These are phyloP conservation scores for Rhizopogon vinicolor DNA, from an alignment of 768 basidiomycete species.

Conservation along the genomic window DNA sequence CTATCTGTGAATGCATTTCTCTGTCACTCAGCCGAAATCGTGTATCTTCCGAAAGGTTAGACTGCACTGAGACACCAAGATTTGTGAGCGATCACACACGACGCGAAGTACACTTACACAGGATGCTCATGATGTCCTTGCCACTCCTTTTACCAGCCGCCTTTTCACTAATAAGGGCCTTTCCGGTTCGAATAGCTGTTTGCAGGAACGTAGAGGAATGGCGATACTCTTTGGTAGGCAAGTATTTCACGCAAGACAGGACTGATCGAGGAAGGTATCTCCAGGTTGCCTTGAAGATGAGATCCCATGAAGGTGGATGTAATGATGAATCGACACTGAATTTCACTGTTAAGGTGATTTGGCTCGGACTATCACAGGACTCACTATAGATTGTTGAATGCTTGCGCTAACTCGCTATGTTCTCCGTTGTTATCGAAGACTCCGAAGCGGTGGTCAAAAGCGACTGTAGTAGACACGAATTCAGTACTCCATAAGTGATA, in stretches of 20 bases:
- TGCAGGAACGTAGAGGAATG: constrained; percentile 21
- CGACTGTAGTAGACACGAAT: constrained; percentile 7
- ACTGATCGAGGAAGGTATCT: constrained; percentile 20
- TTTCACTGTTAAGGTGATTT: not conserved
- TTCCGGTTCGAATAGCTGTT: constrained; percentile 18
- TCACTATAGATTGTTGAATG: constrained; percentile 15
- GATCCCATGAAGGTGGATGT: constrained; percentile 15
- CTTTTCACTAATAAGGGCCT: constrained; percentile 18
- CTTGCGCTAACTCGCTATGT: constrained; percentile 9
- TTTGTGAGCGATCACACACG: not conserved
- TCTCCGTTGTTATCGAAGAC: constrained; percentile 8
- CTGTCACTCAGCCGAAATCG: constrained; percentile 21
- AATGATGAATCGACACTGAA: constrained; percentile 19
- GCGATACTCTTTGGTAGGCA: constrained; percentile 22
- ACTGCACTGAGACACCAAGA: constrained; percentile 17
- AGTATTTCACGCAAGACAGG: constrained; percentile 19
- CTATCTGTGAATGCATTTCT: constrained; percentile 30
- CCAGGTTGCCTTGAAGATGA: constrained; percentile 25
- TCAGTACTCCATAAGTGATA: not conserved
- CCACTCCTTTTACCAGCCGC: constrained; percentile 14
- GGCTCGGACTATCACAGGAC: not conserved
- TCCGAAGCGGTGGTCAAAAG: constrained; percentile 20
- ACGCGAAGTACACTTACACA: constrained; percentile 12
- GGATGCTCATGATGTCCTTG: constrained; percentile 30
- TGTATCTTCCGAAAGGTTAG: constrained; percentile 24